These are phyloP conservation scores for Suhomyces choctaworum DNA, from an alignment of 1,139 yeast species.

Conservation along the genomic window DNA sequence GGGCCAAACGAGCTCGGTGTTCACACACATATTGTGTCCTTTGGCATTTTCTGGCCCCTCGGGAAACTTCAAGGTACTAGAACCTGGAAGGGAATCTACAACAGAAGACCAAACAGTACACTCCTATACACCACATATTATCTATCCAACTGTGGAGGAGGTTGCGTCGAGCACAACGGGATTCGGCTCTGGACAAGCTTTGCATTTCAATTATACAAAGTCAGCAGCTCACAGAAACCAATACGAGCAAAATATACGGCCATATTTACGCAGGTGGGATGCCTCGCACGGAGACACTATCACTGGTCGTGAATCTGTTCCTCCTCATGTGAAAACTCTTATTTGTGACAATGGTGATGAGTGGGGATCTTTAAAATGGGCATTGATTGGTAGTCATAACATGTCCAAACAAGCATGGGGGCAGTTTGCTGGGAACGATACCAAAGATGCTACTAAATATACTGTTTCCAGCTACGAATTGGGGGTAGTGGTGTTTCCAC, in stretches of 20 bases:
- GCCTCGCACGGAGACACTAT: constrained; percentile 11
- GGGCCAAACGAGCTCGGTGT: constrained; percentile 43
- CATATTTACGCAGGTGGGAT: constrained; percentile 38
- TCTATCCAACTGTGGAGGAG: constrained; percentile 58
- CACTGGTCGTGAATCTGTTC: constrained; percentile 36
- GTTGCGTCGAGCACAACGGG: constrained; percentile 47
- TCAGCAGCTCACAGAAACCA: constrained; percentile 26
- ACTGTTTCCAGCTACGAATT: constrained; percentile 52
- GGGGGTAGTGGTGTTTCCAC: constrained; percentile 44
- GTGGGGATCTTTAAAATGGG: constrained; percentile 58
- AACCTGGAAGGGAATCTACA: constrained; percentile 32
- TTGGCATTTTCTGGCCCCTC: constrained; percentile 26
- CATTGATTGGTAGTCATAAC: constrained; percentile 66
- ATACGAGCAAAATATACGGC: constrained; percentile 34
- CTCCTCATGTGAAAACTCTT: constrained; percentile 44
- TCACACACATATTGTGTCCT: constrained; percentile 58
- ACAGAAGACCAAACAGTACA: constrained; percentile 25
- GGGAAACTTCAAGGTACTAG: constrained; percentile 19
- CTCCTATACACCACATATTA: constrained; percentile 46
- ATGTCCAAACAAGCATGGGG: constrained; percentile 76
- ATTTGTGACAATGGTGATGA: constrained; percentile 48
- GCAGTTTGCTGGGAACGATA: neutral
- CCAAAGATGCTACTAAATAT: constrained; percentile 25
- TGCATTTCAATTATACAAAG: constrained; percentile 47
- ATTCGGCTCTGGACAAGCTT: constrained; percentile 52